Base-by-base conservation (phyloP, 1,284 basidiomycete genomes). In the Cryptococcus wingfieldii region DNA sequence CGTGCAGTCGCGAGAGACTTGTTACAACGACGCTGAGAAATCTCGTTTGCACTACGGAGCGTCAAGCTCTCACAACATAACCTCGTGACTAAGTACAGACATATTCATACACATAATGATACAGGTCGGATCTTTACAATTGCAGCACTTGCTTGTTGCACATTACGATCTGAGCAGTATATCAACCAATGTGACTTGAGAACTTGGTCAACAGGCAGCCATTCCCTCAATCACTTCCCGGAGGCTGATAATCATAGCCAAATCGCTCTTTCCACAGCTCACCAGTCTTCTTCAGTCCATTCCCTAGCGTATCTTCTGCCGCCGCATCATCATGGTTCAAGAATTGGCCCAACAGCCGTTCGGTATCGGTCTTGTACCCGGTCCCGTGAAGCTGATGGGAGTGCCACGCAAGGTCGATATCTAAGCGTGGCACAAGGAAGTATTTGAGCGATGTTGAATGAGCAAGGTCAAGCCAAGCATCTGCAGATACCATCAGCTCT, bases 381-480 rank as follows among this genome's bases (percentile, higher is more conserved):
- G 44, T 50, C 3, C 62, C 63, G 39, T 60, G 56, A 19, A 77
- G 68, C 54, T 77, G 70, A 53, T 77, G 75, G 6, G 75, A 75
- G 47, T 73, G 72, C 75, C 75, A 76, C 7, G 68, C 68, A 23
- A 76, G 61, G 51, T 75, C 72, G 49, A 77, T 74, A 50, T 76
- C 74, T 25, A 69, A 47, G 3, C 66, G 61, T 14, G 61, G 61
- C 8, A 65, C 62, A 19, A 70, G 59, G 45, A 61, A 65, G 14
- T 50, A 38, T 16, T 49, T 51, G 14, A 28, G 38, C 48, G 56
- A n/a, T 37, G 57, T 63, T 2, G 65, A 51, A 14, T 58, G 49
- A 55, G 66, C 65, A 42, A 74, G 58, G 48, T 74, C 70, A 18
- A 74, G 63, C 65, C 69, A 74, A 23, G 70, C 70, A 52, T 71